Evolutionary conservation across 1,139 yeast species (phyloP).

Genomic region (Magnusiomyces sp.): DNA sequence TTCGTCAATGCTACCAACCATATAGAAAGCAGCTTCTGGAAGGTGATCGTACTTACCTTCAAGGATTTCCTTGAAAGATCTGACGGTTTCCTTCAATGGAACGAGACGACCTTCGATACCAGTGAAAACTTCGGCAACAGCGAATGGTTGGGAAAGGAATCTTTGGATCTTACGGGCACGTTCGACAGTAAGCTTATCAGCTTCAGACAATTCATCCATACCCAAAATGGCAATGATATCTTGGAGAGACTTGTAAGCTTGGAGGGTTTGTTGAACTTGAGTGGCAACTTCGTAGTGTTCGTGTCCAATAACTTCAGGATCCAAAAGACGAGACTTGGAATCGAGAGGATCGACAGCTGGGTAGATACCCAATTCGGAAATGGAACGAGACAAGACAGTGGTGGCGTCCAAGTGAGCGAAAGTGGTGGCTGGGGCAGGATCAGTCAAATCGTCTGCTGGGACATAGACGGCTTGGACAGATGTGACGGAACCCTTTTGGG

Average conservation of each 20-base stretch:
- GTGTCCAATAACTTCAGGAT: conserved; percentile 94
- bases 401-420: conserved; percentile 99
- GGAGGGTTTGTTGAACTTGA: conserved; percentile 93
- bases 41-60: conserved; percentile 98
- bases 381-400: conserved; percentile 99
- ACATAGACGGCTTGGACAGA: conserved; percentile 99
- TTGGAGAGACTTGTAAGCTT: conserved; percentile 98
- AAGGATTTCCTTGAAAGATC: conserved; percentile 92
- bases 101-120: conserved; percentile 99
- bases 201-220: conserved; percentile 99
- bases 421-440: conserved; percentile 99
- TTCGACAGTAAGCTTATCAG: conserved; percentile 98
- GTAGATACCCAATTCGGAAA: conserved; percentile 99
- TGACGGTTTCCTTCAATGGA: conserved; percentile 88
- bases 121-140: conserved; percentile 99
- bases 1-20: conserved; percentile 99
- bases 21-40: conserved; percentile 99
- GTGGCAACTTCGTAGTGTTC: conserved; percentile 97
- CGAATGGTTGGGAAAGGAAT: conserved; percentile 99
- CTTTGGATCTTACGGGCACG: conserved; percentile 99
- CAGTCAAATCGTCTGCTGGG: conserved; percentile 99
- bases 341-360: conserved; percentile 99
- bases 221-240: conserved; percentile 99
- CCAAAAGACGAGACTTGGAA: conserved; percentile 97
- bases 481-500: conserved; percentile 99